Evolutionary conservation across 306 rosid genomes (phyloP).

Genomic region (Vicia sativa): DNA sequence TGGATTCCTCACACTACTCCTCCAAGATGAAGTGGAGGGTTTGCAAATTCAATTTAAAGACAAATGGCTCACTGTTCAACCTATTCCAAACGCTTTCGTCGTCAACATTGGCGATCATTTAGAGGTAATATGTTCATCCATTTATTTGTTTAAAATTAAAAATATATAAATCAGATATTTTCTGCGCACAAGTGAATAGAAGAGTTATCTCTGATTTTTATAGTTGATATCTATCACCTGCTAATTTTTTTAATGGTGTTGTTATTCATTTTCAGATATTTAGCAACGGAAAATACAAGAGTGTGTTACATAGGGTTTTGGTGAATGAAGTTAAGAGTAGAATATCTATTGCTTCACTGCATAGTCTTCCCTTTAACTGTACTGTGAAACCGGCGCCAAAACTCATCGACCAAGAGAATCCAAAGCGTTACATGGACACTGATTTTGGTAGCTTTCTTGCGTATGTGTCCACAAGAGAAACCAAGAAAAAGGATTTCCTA

Average conservation of each 20-base stretch:
- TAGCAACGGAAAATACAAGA: conserved; percentile 89
- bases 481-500: conserved; percentile 70
- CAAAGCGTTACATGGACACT: conserved; percentile 78
- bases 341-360: conserved; percentile 76
- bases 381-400: conserved; percentile 57
- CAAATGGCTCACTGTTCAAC: conserved; percentile 79
- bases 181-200: too few relatives aligned
- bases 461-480: conserved; percentile 58
- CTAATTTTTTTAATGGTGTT: background rate
- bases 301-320: conserved; percentile 78
- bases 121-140: conserved; percentile 55
- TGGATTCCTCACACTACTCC: conserved; percentile 88
- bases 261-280: conserved; percentile 51
- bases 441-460: conserved; percentile 62
- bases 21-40: conserved; percentile 86
- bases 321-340: conserved; percentile 67
- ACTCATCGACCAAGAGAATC: conserved; percentile 67
- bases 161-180: too few relatives aligned
- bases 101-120: conserved; percentile 93
- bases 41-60: conserved; percentile 70
- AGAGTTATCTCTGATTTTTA: too few relatives aligned
- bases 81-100: conserved; percentile 74
- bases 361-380: conserved; percentile 57
- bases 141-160: too few relatives aligned
- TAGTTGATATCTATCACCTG: background rate